These are phyloP conservation scores for Viridothelium virens DNA, from an alignment of 495 filamentous ascomycete genomes.

Conservation along the genomic window DNA sequence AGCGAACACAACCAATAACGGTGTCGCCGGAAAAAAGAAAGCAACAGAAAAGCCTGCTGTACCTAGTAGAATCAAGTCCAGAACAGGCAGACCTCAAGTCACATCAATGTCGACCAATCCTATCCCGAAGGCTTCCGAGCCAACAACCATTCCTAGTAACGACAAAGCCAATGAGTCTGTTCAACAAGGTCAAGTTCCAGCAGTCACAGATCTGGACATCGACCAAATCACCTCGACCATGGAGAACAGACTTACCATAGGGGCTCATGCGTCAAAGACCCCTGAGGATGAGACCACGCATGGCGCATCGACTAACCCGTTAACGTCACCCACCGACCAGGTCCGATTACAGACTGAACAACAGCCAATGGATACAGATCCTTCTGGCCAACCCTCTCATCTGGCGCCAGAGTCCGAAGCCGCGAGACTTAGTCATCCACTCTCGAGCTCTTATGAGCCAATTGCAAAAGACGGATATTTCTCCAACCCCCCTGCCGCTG, in stretches of 20 bases:
- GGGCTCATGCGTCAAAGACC: not conserved
- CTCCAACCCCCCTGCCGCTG: not conserved
- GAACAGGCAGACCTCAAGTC: not conserved
- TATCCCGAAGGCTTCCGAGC: not conserved
- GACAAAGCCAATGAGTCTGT: not conserved
- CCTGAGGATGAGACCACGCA: not conserved
- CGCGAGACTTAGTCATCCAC: not conserved
- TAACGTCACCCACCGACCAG: not conserved
- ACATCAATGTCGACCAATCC: not conserved
- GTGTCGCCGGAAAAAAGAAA: conserved; percentile 5
- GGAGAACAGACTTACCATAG: not conserved
- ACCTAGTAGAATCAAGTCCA: not conserved
- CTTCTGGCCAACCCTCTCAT: not conserved
- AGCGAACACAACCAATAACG: not conserved
- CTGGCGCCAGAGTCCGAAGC: not conserved
- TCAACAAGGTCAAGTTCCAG: not conserved
- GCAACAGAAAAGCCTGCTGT: not conserved
- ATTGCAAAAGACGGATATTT: not conserved
- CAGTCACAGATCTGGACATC: not conserved
- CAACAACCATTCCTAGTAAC: not conserved
- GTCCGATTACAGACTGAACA: not conserved
- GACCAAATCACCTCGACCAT: not conserved
- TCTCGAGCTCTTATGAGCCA: not conserved
- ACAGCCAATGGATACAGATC: not conserved
- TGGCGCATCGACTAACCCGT: not conserved